Percentiles rank a stretch among this genome's conserved stretches.
phyloP scores from a whole-genome alignment of 2,329 filamentous ascomycete species.

The Cercospora sojina region DNA sequence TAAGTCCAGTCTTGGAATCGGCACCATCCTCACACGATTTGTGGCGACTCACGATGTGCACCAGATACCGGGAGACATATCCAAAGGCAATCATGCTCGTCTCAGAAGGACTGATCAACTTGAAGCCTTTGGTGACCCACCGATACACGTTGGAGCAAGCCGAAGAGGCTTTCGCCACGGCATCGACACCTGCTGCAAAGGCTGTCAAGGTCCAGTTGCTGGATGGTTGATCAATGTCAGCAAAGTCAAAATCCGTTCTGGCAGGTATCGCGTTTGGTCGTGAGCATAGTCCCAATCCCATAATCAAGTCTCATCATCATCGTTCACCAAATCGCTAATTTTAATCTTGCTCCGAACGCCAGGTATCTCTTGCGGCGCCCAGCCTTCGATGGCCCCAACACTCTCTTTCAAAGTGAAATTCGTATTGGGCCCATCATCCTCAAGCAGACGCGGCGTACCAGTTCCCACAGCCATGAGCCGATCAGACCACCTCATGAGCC shows the following conservation, averaged over 20 bases:
- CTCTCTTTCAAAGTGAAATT: slow-evolving; percentile 32
- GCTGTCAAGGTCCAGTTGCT: slow-evolving; percentile 41
- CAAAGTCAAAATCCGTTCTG: not conserved
- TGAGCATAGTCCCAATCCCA: not conserved
- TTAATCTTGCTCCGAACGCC: slow-evolving; percentile 33
- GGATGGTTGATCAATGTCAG: slow-evolving; percentile 27
- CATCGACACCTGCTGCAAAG: slow-evolving; percentile 38
- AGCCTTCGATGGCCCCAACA: slow-evolving; percentile 35
- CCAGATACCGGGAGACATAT: slow-evolving; percentile 41
- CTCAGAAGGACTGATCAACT: slow-evolving; percentile 40
- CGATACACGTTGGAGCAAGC: slow-evolving; percentile 41
- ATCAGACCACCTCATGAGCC: slow-evolving; percentile 38
- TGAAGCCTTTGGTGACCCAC: slow-evolving; percentile 44
- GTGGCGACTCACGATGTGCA: not conserved
- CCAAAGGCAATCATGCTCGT: slow-evolving; percentile 45
- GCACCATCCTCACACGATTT: too few species aligned
- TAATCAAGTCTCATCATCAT: slow-evolving; percentile 23
- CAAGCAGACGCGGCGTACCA: slow-evolving; percentile 33
- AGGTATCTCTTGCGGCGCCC: slow-evolving; percentile 34
- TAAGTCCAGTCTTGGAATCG: not conserved
- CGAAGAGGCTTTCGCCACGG: slow-evolving; percentile 41
- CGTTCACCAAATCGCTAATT: slow-evolving; percentile 33
- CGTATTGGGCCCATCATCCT: slow-evolving; percentile 31
- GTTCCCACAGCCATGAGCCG: slow-evolving; percentile 37
- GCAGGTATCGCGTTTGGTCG: too few species aligned